Conservation (phyloP, 129 eudicot species). For the Artemisia argyi region DNA sequence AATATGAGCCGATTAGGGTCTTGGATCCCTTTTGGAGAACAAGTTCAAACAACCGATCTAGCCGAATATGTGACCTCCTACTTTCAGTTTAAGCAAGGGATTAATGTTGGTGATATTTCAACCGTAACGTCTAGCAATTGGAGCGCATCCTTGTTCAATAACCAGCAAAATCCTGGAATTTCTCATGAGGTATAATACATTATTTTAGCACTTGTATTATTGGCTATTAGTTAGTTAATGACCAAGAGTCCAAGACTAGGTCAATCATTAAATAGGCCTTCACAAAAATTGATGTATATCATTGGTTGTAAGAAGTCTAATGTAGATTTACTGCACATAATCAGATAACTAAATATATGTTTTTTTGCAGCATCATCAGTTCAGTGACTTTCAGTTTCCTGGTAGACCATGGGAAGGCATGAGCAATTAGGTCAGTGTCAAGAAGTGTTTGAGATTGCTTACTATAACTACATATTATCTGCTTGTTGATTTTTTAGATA, state of each 20-base stretch:
- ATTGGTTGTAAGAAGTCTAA: not conserved
- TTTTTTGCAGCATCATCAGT: conserved; percentile 48
- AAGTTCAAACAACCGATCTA: conserved; percentile 21
- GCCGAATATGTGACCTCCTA: conserved; percentile 21
- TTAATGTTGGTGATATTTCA: conserved; percentile 18
- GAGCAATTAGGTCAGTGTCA: conserved; percentile 22
- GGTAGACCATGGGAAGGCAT: conserved; percentile 43
- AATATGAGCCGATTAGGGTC: conserved; percentile 30
- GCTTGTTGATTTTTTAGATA: not conserved
- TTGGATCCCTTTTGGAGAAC: conserved; percentile 39
- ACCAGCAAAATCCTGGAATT: conserved; percentile 39
- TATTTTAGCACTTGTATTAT: not conserved
- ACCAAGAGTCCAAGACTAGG: not conserved
- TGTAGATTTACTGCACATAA: not conserved
- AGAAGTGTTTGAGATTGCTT: too few species aligned
- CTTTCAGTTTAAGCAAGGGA: conserved; percentile 28
- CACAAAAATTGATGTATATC: not conserved
- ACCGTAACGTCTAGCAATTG: conserved; percentile 27
- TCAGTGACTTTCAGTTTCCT: conserved; percentile 29
- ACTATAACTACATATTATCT: not conserved
- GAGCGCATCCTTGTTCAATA: conserved; percentile 43
- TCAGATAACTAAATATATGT: not conserved
- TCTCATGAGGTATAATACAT: conserved; percentile 40
- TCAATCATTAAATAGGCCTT: not conserved
- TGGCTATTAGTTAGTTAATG: not conserved